A percentile compares a stretch with the other conserved stretches of the same genome.
These are phyloP conservation scores for Aspergillus amoenus DNA, from an alignment of 2,329 filamentous ascomycete genomes.

Conservation along the genomic window DNA sequence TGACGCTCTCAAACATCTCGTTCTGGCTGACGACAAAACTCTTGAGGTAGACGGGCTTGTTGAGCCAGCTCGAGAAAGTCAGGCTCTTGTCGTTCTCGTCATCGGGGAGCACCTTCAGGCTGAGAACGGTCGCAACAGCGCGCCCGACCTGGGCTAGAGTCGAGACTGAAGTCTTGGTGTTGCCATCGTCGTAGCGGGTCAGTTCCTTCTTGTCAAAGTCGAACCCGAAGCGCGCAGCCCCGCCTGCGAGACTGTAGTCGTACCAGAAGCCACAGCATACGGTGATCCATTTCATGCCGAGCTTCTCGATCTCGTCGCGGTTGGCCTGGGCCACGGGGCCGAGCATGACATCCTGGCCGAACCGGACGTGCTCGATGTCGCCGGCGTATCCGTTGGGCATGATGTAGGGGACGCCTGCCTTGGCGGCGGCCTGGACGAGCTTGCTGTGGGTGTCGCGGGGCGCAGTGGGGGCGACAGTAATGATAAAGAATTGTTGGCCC, in stretches of 20 bases:
- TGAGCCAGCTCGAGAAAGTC: slow-evolving; percentile 47
- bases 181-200: slow-evolving; percentile 58
- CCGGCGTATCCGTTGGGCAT: slow-evolving; percentile 52
- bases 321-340: slow-evolving; percentile 24
- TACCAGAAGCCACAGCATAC: slow-evolving; percentile 55
- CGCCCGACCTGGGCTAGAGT: slow-evolving; percentile 59
- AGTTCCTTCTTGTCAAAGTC: slow-evolving; percentile 46
- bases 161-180: slow-evolving; percentile 54
- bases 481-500: slow-evolving; percentile 59
- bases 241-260: slow-evolving; percentile 49
- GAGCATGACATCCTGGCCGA: slow-evolving; percentile 41
- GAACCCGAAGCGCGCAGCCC: slow-evolving; percentile 47
- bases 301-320: slow-evolving; percentile 40
- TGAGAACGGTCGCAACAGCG: slow-evolving; percentile 55
- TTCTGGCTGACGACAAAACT: slow-evolving; percentile 62
- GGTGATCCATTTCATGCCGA: slow-evolving; percentile 47
- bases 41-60: slow-evolving; percentile 52
- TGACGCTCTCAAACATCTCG: slow-evolving; percentile 64
- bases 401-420: slow-evolving; percentile 56
- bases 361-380: slow-evolving; percentile 32
- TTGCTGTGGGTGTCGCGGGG: slow-evolving; percentile 49
- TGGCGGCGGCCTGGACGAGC: slow-evolving; percentile 55
- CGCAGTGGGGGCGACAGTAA: slow-evolving; percentile 51
- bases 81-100: slow-evolving; percentile 35
- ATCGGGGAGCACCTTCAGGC: slow-evolving; percentile 45